These are phyloP conservation scores for Teunomyces cretensis DNA, from an alignment of 805 yeast genomes.

Conservation along the genomic window DNA sequence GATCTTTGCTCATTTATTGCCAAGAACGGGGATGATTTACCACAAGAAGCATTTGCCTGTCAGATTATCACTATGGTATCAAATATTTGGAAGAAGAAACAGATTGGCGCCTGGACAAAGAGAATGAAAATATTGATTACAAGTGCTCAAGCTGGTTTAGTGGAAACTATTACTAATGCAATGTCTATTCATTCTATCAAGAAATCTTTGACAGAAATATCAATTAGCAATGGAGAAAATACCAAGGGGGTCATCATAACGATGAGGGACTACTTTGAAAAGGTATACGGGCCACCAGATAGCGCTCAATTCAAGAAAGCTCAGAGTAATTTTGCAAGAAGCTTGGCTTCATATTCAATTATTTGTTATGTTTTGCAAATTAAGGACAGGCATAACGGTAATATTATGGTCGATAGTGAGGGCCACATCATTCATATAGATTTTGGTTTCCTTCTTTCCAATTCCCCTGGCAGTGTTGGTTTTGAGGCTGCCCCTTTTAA, in stretches of 20 bases:
- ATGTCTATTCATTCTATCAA: conserved; percentile 92
- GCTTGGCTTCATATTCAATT: conserved; percentile 89
- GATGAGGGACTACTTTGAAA: conserved; percentile 72
- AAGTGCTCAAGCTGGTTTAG: conserved; percentile 85
- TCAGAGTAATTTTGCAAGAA: conserved; percentile 78
- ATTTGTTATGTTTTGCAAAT: conserved; percentile 88
- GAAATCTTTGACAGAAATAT: conserved; percentile 79
- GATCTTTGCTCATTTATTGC: conserved; percentile 94
- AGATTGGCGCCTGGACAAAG: conserved; percentile 85
- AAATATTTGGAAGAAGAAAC: conserved; percentile 71
- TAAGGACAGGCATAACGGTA: conserved; percentile 96
- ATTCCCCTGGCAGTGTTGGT: conserved; percentile 96
- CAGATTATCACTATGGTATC: conserved; percentile 88
- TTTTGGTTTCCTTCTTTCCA: conserved; percentile 89
- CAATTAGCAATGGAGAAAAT: conserved; percentile 65
- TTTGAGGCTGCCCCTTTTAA: conserved; percentile 98
- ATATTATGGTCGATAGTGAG: conserved; percentile 92
- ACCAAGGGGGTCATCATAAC: conserved; percentile 71
- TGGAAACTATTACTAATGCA: conserved; percentile 95
- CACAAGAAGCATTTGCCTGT: conserved; percentile 98
- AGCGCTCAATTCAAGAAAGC: conserved; percentile 64
- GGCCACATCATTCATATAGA: conserved; percentile 96
- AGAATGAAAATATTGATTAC: conserved; percentile 91
- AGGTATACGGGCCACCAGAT: conserved; percentile 67
- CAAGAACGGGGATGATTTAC: conserved; percentile 91